Conservation (phyloP, 805 yeast genomes). For the Starmerella khaoyaiensis region DNA sequence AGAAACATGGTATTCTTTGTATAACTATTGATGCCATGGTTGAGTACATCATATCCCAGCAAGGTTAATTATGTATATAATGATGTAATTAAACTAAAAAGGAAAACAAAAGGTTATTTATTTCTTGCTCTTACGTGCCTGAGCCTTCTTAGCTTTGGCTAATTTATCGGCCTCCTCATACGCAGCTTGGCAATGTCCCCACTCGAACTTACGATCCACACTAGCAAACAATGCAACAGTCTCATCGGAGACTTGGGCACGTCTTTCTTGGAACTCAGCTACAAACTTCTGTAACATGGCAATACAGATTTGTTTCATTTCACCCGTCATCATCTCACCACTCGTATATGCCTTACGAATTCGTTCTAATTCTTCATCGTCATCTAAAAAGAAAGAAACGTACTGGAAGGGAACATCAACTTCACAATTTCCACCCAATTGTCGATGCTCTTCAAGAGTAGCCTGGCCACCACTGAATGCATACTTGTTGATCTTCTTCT, state of each 20-base stretch:
- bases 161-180: constrained; percentile 6
- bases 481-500: constrained; percentile 87
- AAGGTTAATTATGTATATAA: neutral
- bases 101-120: neutral
- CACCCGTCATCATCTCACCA: constrained; percentile 84
- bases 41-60: constrained; percentile 32
- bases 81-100: neutral
- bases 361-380: constrained; percentile 60
- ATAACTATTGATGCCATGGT: constrained; percentile 68
- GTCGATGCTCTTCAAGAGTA: constrained; percentile 80
- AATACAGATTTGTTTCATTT: constrained; percentile 79
- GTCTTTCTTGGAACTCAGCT: constrained; percentile 64
- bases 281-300: constrained; percentile 70
- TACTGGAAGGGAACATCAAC: constrained; percentile 93
- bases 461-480: constrained; percentile 93
- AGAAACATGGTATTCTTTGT: constrained; percentile 48
- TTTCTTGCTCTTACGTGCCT: constrained; percentile 5
- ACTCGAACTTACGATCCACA: constrained; percentile 54
- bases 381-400: constrained; percentile 75
- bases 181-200: constrained; percentile 55
- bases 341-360: constrained; percentile 52
- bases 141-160: constrained; percentile 3
- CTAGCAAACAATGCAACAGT: constrained; percentile 54
- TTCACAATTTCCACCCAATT: constrained; percentile 85
- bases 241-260: constrained; percentile 51